phyloP scores from a whole-genome alignment of 768 basidiomycete species.

The Podaxis sp. region DNA sequence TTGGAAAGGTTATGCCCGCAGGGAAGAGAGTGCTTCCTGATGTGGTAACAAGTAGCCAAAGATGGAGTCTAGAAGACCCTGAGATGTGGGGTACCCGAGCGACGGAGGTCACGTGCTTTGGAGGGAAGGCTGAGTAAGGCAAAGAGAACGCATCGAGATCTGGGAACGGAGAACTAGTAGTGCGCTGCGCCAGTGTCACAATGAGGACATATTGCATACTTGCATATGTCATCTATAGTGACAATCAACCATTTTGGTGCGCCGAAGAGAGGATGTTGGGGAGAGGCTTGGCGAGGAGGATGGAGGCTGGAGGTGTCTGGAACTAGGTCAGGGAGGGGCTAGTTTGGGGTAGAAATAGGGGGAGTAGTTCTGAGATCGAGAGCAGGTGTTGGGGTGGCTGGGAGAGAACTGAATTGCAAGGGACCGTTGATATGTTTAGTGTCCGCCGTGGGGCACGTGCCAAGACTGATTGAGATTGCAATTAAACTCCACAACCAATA shows the following conservation, averaged over 20 bases:
- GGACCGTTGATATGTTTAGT: background rate
- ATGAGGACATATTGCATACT: background rate
- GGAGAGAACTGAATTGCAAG: background rate
- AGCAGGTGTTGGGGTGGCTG: background rate
- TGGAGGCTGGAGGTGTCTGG: too few relatives aligned
- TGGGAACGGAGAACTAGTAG: background rate
- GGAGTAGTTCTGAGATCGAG: background rate
- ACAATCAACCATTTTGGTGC: background rate
- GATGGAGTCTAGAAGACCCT: constrained; percentile 2
- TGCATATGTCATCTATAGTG: background rate
- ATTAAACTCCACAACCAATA: constrained; percentile 11
- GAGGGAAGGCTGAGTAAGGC: background rate
- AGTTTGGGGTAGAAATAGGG: background rate
- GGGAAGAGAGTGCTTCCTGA: background rate
- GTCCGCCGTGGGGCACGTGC: constrained; percentile 14
- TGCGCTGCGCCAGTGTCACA: background rate
- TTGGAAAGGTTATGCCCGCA: background rate
- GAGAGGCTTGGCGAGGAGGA: background rate
- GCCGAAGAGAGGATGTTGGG: background rate
- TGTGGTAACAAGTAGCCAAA: background rate
- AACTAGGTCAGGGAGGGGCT: background rate
- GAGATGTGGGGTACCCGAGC: constrained; percentile 3
- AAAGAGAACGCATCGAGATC: background rate
- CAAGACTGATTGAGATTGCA: constrained; percentile 10
- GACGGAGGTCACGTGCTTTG: constrained; percentile 6